Percentiles rank a stretch among this genome's conserved stretches.
Conservation (phyloP, 148 eudicot genomes). For the Euryodendron excelsum region DNA sequence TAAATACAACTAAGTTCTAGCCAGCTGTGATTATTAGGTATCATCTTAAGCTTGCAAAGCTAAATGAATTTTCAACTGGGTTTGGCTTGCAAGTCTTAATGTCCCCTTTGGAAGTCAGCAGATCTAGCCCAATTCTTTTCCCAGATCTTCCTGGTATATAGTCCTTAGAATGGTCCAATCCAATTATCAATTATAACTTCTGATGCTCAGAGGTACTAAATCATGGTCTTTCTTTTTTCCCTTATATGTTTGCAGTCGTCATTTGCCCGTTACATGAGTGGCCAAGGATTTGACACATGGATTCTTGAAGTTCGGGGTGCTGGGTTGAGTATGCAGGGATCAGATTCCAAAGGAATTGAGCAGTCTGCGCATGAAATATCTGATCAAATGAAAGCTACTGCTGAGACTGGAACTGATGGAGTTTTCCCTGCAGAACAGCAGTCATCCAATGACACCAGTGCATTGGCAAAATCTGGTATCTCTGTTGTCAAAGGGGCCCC, state of each 20-base stretch:
- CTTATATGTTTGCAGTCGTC: conserved; percentile 63
- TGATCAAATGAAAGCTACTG: conserved; percentile 60
- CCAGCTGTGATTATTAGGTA: too few relatives aligned
- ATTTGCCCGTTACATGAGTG: conserved; percentile 97
- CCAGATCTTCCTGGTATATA: not conserved
- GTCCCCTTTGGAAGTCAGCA: too few relatives aligned
- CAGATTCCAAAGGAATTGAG: conserved; percentile 58
- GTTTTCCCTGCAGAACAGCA: conserved; percentile 24
- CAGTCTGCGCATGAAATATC: conserved; percentile 62
- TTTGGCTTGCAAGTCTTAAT: not conserved
- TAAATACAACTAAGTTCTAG: not conserved
- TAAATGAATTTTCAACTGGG: not conserved
- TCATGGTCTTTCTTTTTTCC: not conserved
- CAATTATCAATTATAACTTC: not conserved
- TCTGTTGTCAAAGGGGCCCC: conserved; percentile 41
- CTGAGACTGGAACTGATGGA: conserved; percentile 53
- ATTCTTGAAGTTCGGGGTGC: conserved; percentile 97
- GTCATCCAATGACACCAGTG: conserved; percentile 25
- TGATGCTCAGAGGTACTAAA: not conserved
- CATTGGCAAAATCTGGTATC: conserved; percentile 34
- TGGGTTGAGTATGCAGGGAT: conserved; percentile 67
- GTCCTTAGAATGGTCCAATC: not conserved
- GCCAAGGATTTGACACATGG: conserved; percentile 99
- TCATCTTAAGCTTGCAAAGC: not conserved
- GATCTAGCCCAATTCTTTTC: conserved; percentile 1